Evolutionary conservation across 306 rosid genomes (phyloP).

Genomic region (Abrus precatorius): DNA sequence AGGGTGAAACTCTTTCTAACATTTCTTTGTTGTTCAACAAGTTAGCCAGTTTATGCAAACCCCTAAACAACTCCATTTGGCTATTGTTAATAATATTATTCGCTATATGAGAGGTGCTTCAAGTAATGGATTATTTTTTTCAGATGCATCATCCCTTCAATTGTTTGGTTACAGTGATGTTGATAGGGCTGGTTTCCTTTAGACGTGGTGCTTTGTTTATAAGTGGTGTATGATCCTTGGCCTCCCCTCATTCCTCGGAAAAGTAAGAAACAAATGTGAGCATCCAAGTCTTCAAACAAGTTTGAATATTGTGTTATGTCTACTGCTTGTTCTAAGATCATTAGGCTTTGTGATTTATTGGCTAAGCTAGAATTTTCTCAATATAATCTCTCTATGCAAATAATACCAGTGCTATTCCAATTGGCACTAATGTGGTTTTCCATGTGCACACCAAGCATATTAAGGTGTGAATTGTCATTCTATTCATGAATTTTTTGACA

Average conservation of each 20-base stretch:
- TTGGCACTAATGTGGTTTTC: neutral
- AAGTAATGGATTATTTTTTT: too few relatives aligned
- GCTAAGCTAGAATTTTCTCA: neutral
- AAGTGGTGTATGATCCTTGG: neutral
- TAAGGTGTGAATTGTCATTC: neutral
- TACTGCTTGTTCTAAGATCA: neutral
- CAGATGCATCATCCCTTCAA: too few relatives aligned
- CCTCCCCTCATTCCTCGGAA: neutral
- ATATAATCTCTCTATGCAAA: neutral
- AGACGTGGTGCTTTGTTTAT: too few relatives aligned
- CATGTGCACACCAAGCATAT: neutral
- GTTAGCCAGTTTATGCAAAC: too few relatives aligned
- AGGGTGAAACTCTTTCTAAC: too few relatives aligned
- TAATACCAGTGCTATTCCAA: neutral
- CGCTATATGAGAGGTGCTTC: too few relatives aligned
- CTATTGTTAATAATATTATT: too few relatives aligned
- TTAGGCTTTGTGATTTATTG: neutral
- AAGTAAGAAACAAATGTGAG: neutral
- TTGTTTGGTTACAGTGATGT: too few relatives aligned
- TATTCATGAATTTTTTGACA: neutral
- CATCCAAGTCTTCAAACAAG: too few relatives aligned
- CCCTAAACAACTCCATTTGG: too few relatives aligned
- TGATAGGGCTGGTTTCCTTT: too few relatives aligned
- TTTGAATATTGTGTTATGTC: neutral
- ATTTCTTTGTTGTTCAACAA: too few relatives aligned